Conservation (phyloP, 2,329 filamentous ascomycete genomes). For the Sporothrix schenckii region DNA sequence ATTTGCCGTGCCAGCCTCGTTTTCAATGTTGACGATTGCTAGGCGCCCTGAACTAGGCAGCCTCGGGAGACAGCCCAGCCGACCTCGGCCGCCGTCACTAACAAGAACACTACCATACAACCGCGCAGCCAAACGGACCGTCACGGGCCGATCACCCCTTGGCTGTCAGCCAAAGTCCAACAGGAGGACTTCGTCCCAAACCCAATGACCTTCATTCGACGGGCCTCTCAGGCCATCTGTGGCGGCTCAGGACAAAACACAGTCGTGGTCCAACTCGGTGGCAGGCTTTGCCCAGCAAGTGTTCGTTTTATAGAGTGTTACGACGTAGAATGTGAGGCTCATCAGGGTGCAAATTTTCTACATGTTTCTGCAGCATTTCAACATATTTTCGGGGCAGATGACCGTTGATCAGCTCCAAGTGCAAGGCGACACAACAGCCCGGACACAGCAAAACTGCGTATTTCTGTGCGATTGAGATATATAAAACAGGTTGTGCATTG, state of each 20-base stretch:
- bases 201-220: background rate
- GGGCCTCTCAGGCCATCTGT: background rate
- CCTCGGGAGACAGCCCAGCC: background rate
- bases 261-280: background rate
- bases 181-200: background rate
- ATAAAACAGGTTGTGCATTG: background rate
- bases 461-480: background rate
- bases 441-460: background rate
- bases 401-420: background rate
- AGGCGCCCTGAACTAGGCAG: slow-evolving; percentile 12
- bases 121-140: slow-evolving; percentile 10
- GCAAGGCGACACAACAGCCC: background rate
- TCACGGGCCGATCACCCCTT: background rate
- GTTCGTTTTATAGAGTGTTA: background rate
- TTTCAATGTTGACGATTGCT: background rate
- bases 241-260: background rate
- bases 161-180: background rate
- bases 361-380: background rate
- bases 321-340: background rate
- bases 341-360: background rate
- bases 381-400: background rate
- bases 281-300: background rate
- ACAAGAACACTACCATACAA: background rate
- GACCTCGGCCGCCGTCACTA: background rate
- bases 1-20: background rate